Percentiles rank a stretch among this genome's conserved stretches.
Conservation (phyloP, 768 basidiomycete species). For the Scleroderma citrinum region DNA sequence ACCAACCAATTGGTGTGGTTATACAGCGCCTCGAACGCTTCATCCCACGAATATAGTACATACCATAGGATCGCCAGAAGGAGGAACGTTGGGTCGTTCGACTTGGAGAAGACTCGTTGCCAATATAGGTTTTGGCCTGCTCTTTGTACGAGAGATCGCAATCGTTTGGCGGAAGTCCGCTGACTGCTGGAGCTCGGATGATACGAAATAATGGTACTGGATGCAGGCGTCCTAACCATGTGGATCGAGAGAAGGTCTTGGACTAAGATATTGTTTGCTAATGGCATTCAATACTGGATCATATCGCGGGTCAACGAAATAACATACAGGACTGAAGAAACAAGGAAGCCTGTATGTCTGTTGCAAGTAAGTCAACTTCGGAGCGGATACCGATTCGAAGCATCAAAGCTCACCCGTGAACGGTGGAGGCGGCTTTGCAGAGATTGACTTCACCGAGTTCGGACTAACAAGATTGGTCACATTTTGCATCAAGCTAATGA, state of each 20-base stretch:
- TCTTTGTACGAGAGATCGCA: slow-evolving; percentile 7
- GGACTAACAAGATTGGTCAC: not conserved
- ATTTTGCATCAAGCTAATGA: slow-evolving; percentile 26
- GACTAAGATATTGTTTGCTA: slow-evolving; percentile 6
- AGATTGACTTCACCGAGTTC: not conserved
- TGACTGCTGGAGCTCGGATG: not conserved
- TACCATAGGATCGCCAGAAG: slow-evolving; percentile 46
- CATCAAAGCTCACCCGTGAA: not conserved
- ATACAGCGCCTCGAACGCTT: slow-evolving; percentile 42
- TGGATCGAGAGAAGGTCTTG: slow-evolving; percentile 45
- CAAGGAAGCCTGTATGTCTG: slow-evolving; percentile 42
- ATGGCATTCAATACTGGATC: not conserved
- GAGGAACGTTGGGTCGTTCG: slow-evolving; percentile 44
- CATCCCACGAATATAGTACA: slow-evolving; percentile 51
- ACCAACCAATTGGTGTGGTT: slow-evolving; percentile 28
- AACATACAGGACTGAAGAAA: slow-evolving; percentile 24
- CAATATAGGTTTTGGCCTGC: slow-evolving; percentile 6
- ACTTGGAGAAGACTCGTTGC: slow-evolving; percentile 2
- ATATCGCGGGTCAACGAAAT: not conserved
- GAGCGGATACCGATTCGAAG: not conserved
- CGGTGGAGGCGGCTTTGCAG: not conserved
- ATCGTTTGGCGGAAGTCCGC: not conserved
- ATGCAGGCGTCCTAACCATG: slow-evolving; percentile 30
- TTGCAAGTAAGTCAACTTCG: not conserved
- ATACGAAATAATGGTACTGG: slow-evolving; percentile 11